phyloP scores from a whole-genome alignment of 331 rosid genomes.

The Erythrophleum ivorense region DNA sequence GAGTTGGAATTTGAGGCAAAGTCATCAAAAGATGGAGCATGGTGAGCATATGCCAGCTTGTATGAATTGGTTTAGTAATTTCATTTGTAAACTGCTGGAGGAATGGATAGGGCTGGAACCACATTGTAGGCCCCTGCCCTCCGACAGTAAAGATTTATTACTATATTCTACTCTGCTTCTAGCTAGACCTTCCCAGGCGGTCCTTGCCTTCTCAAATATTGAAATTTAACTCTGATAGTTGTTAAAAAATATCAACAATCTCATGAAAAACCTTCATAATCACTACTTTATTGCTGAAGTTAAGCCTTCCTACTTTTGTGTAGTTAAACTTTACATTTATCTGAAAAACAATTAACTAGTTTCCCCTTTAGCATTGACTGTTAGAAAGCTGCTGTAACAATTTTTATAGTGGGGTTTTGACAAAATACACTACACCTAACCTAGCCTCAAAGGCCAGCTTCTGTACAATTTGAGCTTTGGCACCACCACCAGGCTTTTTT shows the following conservation, averaged over 20 bases:
- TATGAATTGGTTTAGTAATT: conserved; percentile 11
- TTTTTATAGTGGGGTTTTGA: not conserved
- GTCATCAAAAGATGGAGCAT: conserved; percentile 93
- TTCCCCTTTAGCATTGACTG: not conserved
- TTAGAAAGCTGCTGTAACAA: not conserved
- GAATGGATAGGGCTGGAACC: not conserved
- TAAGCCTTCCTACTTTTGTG: not conserved
- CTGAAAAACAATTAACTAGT: not conserved
- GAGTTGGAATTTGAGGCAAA: conserved; percentile 91
- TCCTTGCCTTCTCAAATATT: not conserved
- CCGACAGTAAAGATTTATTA: not conserved
- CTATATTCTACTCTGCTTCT: not conserved
- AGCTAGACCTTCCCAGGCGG: no score
- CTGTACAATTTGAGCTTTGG: not conserved
- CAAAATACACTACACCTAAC: not conserved
- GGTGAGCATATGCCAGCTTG: conserved; percentile 54
- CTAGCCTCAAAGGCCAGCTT: not conserved
- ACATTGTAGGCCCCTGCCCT: not conserved
- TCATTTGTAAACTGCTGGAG: conserved; percentile 2
- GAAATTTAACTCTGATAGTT: not conserved
- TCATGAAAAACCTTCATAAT: not conserved
- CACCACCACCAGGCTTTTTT: not conserved
- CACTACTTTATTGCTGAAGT: not conserved
- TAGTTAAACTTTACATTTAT: not conserved
- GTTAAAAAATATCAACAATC: not conserved